Conservation (phyloP, 1,284 basidiomycete species). For the Ceratobasidium sp. region DNA sequence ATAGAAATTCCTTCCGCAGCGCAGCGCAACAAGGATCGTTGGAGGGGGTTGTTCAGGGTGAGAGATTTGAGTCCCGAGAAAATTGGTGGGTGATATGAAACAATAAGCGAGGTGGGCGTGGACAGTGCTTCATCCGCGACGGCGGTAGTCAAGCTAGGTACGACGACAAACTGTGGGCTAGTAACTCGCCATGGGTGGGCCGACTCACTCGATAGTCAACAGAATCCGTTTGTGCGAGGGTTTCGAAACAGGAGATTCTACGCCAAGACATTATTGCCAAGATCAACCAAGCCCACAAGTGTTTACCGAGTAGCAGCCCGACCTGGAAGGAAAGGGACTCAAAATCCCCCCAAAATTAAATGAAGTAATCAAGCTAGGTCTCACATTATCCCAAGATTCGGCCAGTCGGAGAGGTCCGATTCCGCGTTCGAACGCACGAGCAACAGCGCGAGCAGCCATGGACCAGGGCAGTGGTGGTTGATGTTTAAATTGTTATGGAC, state of each 20-base stretch:
- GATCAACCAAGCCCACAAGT: constrained; percentile 16
- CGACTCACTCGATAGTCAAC: constrained; percentile 85
- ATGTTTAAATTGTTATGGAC: background rate
- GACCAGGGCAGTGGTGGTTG: background rate
- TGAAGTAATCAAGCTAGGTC: constrained; percentile 53
- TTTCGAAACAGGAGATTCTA: constrained; percentile 80
- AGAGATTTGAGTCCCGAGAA: constrained; percentile 85
- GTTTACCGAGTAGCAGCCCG: constrained; percentile 81
- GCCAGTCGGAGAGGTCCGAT: constrained; percentile 89
- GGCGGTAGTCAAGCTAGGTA: constrained; percentile 77
- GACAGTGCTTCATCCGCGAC: constrained; percentile 82
- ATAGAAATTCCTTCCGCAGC: constrained; percentile 86
- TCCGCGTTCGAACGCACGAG: constrained; percentile 71
- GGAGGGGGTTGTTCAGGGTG: constrained; percentile 83
- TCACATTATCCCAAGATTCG: constrained; percentile 92
- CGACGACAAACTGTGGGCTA: constrained; percentile 13
- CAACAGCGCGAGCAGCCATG: constrained; percentile 43
- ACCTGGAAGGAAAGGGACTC: constrained; percentile 66
- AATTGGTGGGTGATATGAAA: constrained; percentile 93
- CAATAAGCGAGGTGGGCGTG: constrained; percentile 73
- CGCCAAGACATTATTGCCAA: background rate
- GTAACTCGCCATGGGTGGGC: constrained; percentile 1
- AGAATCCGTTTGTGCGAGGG: constrained; percentile 74
- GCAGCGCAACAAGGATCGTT: constrained; percentile 82
- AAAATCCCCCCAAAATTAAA: constrained; percentile 45